Evolutionary conservation across 2,329 filamentous ascomycete genomes (phyloP), one percentile per base, ranked within the genome.

Genomic region (Talaromyces sp.): DNA sequence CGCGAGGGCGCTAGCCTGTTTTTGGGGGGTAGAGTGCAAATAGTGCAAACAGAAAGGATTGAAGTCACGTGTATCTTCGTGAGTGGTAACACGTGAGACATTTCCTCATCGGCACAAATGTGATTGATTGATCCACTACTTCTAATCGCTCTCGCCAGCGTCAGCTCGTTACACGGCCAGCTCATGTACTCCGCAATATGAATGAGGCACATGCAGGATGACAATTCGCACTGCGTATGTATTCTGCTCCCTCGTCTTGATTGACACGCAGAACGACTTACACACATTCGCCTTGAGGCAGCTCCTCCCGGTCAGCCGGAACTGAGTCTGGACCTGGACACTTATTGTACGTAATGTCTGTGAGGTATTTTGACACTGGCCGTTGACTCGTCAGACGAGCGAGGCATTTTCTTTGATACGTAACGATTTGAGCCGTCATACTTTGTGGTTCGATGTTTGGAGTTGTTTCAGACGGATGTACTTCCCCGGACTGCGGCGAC

Each of bases 1-100:
- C 12, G 42, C 16, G 40, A 14, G 35, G 8, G 7, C 57, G 50
- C 62, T 63, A 63, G 11, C 6, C 57, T 50, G 5, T 7, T 63
- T n/a, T 5, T 21, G 23, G 58, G 21, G 16, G 11, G 11, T 1
- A 12, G 2, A 11, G 5, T 60, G 50, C 58, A 63, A 63, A 63
- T 12, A 1, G n/a, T 56, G 62, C 62, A 60, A 63, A 63, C 48
- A 14, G 2, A 5, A 9, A 16, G 3, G 18, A 3, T 5, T n/a
- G 5, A 37, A 25, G 57, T 61, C 59, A 61, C 48, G 59, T 61
- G 59, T 1, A 3, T 0, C 0, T 2, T 11, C 21, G 21, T n/a
- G 3, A 16, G 23, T 35, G 31, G 18, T 4, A 28, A 8, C 54
- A 42, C 54, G 52, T 55, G 52, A 39, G 52, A 39, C 35, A 56